Base-by-base conservation (phyloP, 2,329 filamentous ascomycete genomes). In the Gyromitra esculenta region DNA sequence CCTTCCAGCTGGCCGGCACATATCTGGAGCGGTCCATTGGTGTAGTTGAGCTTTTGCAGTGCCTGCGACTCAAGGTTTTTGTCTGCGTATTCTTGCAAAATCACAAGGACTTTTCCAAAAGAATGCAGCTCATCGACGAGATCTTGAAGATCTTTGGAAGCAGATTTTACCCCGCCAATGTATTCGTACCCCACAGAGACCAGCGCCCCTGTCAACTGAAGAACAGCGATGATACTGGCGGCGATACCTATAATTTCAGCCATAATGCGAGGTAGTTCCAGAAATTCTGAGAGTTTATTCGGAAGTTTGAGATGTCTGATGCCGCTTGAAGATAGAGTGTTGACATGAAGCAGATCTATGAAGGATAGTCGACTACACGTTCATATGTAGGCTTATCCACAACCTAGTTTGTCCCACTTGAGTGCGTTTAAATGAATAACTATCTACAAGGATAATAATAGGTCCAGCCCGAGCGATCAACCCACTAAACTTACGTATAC, bases 141-240 rank as follows among this genome's bases (percentile, higher is more conserved):
- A n/a, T 37, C 25, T 13, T 57, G 54, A 11, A 57, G 25, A n/a
- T 57, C 54, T n/a, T 57, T 57, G 11, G 54, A 57, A 15, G 54
- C 54, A n/a, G 25, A 13, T 7, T 37, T 57, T 31, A 37, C 54
- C 25, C 54, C 54, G 11, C 54, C 25, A 6, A 57, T 60, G 15
- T 41, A 60, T 11, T 60, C 57, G 11, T 60, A 60, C 15, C 37
- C 57, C 35, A 39, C 25, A 35, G 54, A 57, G 11, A 60, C 35
- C 11, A 60, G 5, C 35, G 31, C n/a, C 15, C 57, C 57, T 60
- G 57, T 57, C 5, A 41, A 37, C 11, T 60, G 57, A n/a, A 60
- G 57, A 15, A 60, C 35, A 39, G 15, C 15, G 8, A 41, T 60
- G 15, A 60, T 60, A 8, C 57, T 60, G 5, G 57, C n/a, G 1